phyloP scores from a whole-genome alignment of 768 basidiomycete species.

The Agrocybe praecox region DNA sequence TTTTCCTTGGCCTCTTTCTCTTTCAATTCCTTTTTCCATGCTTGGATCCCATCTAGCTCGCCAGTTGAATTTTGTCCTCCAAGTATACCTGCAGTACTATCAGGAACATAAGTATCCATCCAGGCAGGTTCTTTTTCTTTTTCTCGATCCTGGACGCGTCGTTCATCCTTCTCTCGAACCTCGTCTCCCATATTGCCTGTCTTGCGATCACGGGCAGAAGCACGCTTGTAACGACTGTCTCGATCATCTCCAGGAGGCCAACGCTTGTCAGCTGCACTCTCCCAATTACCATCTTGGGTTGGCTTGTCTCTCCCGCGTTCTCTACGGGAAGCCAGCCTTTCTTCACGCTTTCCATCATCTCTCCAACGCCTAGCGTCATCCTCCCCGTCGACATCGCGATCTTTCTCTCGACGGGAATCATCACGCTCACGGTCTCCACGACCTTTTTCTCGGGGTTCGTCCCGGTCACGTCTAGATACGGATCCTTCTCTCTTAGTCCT shows the following conservation, averaged over 20 bases:
- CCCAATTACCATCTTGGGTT: conserved; percentile 44
- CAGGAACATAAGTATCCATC: conserved; percentile 89
- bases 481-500: conserved; percentile 12
- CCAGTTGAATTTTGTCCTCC: conserved; percentile 63
- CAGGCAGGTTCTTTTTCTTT: conserved; percentile 89
- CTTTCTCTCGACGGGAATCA: conserved; percentile 43
- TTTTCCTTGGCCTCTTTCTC: conserved; percentile 50
- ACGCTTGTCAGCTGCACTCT: conserved; percentile 49
- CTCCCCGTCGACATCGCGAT: conserved; percentile 47
- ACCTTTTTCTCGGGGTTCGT: conserved; percentile 42
- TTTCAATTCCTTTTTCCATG: conserved; percentile 85
- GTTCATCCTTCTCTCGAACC: conserved; percentile 50
- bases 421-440: conserved; percentile 37
- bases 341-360: conserved; percentile 82
- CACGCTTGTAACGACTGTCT: conserved; percentile 63
- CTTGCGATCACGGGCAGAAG: conserved; percentile 61
- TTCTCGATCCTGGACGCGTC: conserved; percentile 55
- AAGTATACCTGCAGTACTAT: conserved; percentile 59
- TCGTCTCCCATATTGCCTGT: conserved; percentile 36
- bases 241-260: conserved; percentile 72
- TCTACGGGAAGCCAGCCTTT: conserved; percentile 66
- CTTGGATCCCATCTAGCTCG: conserved; percentile 82
- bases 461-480: conserved; percentile 46
- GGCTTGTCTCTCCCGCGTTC: conserved; percentile 48
- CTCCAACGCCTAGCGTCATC: conserved; percentile 80